Percentiles rank a stretch among this genome's conserved stretches.
These are phyloP conservation scores for Arthrobotrys pseudoclavata DNA, from an alignment of 2,329 filamentous ascomycete genomes.

Conservation along the genomic window DNA sequence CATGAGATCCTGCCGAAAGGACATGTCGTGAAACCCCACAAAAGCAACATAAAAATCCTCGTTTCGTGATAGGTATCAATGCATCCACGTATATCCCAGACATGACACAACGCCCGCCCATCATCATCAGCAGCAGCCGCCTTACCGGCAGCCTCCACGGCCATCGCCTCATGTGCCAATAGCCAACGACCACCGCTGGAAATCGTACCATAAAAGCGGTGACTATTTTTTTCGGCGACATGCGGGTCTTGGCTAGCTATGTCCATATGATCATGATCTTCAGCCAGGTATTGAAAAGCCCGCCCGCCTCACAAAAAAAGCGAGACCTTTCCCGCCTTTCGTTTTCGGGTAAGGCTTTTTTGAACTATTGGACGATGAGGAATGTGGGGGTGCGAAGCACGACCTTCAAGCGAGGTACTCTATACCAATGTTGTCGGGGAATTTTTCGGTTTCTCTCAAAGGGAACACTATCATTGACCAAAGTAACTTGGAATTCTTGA, in stretches of 20 bases:
- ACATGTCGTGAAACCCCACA: constrained; percentile 1
- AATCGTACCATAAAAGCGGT: not conserved
- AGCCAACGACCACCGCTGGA: not conserved
- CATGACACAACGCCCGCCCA: not conserved
- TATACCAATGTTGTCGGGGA: constrained; percentile 12
- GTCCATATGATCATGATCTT: not conserved
- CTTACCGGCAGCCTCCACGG: not conserved
- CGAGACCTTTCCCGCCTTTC: constrained; percentile 35
- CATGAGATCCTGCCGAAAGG: constrained; percentile 1
- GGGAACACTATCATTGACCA: not conserved
- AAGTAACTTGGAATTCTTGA: not conserved
- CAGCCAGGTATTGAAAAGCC: not conserved
- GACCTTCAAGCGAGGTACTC: constrained; percentile 2
- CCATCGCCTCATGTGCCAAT: not conserved
- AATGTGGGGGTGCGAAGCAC: constrained; percentile 39
- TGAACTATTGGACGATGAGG: constrained; percentile 14
- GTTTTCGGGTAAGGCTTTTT: constrained; percentile 36
- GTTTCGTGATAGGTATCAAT: constrained; percentile 8
- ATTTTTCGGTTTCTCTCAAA: constrained; percentile 1
- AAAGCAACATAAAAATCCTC: not conserved
- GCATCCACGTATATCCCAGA: constrained; percentile 41
- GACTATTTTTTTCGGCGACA: constrained; percentile 3
- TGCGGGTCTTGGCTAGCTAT: not conserved
- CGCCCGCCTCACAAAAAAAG: not conserved
- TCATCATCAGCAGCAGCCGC: not conserved